Percentiles rank a stretch among this genome's conserved stretches.
phyloP scores from a whole-genome alignment of 352 stramenopile species.

The Pythium diclinum region DNA sequence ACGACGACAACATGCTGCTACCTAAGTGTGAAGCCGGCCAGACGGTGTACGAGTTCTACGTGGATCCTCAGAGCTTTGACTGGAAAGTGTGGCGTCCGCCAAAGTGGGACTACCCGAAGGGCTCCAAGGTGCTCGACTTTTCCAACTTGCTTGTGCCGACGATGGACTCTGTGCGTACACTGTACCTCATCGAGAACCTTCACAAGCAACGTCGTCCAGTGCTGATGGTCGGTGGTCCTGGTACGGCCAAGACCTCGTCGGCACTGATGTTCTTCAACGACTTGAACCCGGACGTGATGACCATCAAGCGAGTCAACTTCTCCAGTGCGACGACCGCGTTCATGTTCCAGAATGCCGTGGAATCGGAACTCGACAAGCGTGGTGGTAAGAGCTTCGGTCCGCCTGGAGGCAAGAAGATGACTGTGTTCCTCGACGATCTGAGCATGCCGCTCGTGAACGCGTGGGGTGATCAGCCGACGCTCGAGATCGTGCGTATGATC shows the following conservation, averaged over 20 bases:
- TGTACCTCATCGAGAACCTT: slow-evolving; percentile 90
- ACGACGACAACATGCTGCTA: slow-evolving; percentile 90
- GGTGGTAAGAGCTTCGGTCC: slow-evolving; percentile 98
- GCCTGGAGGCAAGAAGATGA: slow-evolving; percentile 98
- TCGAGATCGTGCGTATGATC: slow-evolving; percentile 97
- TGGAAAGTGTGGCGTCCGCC: slow-evolving; percentile 96
- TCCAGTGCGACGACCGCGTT: slow-evolving; percentile 96
- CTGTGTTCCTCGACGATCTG: slow-evolving; percentile 98
- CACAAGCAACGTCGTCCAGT: slow-evolving; percentile 95
- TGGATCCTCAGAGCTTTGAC: slow-evolving; percentile 89
- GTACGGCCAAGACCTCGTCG: slow-evolving; percentile 97
- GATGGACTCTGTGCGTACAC: slow-evolving; percentile 96
- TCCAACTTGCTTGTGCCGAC: slow-evolving; percentile 97
- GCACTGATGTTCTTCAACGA: slow-evolving; percentile 97
- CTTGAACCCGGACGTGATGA: slow-evolving; percentile 92
- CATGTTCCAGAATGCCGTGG: slow-evolving; percentile 97
- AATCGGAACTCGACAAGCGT: slow-evolving; percentile 98
- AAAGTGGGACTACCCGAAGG: slow-evolving; percentile 94
- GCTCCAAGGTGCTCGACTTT: slow-evolving; percentile 94
- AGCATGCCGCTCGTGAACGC: slow-evolving; percentile 97
- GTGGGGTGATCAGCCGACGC: slow-evolving; percentile 97
- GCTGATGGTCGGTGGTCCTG: slow-evolving; percentile 95
- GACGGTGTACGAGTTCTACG: slow-evolving; percentile 93
- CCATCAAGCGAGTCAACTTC: slow-evolving; percentile 98
- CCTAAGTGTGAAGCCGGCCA: slow-evolving; percentile 88